Conservation (phyloP, 768 basidiomycete species). For the Tylopilus vinaceipallidus region DNA sequence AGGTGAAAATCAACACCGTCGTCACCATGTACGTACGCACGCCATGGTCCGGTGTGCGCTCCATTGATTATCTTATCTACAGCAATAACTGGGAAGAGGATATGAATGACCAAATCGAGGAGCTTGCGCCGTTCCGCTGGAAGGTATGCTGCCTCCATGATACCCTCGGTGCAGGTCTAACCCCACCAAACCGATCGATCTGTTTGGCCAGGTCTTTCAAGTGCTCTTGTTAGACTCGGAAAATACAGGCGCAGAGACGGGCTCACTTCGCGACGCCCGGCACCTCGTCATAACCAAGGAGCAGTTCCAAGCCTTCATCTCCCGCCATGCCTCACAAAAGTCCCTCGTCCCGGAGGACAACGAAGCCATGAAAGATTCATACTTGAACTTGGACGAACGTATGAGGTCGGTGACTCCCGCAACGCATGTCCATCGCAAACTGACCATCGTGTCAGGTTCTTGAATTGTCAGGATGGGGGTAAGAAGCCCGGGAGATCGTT, state of each 20-base stretch:
- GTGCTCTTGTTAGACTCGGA: conserved; percentile 37
- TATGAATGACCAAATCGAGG: conserved; percentile 37
- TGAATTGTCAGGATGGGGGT: conserved; percentile 35
- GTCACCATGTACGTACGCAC: conserved; percentile 26
- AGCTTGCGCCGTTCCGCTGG: conserved; percentile 38
- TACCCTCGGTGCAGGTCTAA: no score
- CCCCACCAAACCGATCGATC: neutral
- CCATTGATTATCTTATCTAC: neutral
- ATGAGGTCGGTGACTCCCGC: conserved; percentile 31
- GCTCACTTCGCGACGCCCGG: conserved; percentile 35
- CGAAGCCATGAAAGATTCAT: conserved; percentile 40
- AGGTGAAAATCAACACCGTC: conserved; percentile 38
- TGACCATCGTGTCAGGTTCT: conserved; percentile 22
- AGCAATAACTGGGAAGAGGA: conserved; percentile 41
- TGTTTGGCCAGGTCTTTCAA: conserved; percentile 32
- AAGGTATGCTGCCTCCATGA: conserved; percentile 33
- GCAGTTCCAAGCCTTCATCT: conserved; percentile 37
- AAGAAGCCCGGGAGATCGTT: conserved; percentile 30
- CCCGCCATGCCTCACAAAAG: conserved; percentile 30
- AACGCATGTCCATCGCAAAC: neutral
- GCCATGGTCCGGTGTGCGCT: rapidly evolving
- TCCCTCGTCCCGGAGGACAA: conserved; percentile 39
- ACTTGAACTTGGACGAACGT: conserved; percentile 37
- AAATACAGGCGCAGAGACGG: conserved; percentile 32
- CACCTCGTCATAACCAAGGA: conserved; percentile 33